These are phyloP conservation scores for Salisapilia sapeloensis DNA, from an alignment of 352 stramenopile species.

Conservation along the genomic window DNA sequence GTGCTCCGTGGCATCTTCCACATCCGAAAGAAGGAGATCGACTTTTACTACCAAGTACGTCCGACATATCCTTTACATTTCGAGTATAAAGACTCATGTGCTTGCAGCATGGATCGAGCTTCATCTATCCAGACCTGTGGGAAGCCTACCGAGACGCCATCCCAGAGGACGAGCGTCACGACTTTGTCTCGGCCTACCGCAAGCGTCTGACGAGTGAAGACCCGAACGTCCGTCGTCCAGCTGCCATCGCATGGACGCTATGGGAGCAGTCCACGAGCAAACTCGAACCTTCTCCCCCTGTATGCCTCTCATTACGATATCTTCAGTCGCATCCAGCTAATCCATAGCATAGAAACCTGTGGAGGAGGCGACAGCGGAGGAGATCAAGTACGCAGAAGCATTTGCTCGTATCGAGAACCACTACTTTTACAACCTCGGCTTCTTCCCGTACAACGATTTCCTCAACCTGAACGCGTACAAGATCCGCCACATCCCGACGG, in stretches of 20 bases:
- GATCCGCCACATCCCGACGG: constrained; percentile 84
- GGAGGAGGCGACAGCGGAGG: constrained; percentile 58
- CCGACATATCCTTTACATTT: background rate
- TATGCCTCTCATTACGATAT: background rate
- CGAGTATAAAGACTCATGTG: background rate
- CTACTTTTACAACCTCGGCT: constrained; percentile 85
- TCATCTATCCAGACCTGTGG: constrained; percentile 85
- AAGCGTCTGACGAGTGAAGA: constrained; percentile 78
- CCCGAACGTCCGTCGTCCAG: constrained; percentile 55
- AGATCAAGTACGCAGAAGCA: constrained; percentile 72
- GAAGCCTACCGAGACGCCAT: constrained; percentile 80
- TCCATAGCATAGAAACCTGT: constrained; percentile 16
- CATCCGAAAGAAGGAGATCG: constrained; percentile 80
- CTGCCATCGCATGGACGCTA: constrained; percentile 80
- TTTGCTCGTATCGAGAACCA: constrained; percentile 90
- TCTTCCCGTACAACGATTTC: constrained; percentile 78
- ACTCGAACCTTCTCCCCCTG: constrained; percentile 39
- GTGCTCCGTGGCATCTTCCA: constrained; percentile 89
- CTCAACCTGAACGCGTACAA: constrained; percentile 81
- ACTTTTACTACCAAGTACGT: constrained; percentile 84
- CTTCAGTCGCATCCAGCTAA: constrained; percentile 1
- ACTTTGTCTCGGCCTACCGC: constrained; percentile 80
- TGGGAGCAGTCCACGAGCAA: constrained; percentile 85
- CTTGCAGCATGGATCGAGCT: constrained; percentile 48
- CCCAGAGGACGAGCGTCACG: constrained; percentile 60